phyloP scores from a whole-genome alignment of 768 basidiomycete genomes.

The Saitozyma sp. region DNA sequence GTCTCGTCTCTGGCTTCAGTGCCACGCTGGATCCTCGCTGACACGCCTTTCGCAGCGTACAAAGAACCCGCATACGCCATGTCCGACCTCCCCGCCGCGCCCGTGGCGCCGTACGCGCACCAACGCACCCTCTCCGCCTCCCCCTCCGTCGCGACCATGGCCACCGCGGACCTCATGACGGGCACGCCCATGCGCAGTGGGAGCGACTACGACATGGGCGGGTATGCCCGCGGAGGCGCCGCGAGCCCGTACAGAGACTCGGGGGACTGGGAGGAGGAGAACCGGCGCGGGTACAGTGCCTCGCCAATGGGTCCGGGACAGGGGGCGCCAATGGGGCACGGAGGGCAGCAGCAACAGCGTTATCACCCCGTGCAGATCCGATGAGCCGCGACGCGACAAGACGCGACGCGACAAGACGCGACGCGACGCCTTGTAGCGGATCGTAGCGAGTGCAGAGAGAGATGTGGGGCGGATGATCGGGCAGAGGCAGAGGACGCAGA shows the following conservation, averaged over 20 bases:
- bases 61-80: constrained; percentile 13
- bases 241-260: neutral
- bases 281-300: no score
- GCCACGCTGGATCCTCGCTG: neutral
- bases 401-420: no score
- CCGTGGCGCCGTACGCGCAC: constrained; percentile 17
- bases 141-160: constrained; percentile 14
- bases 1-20: neutral
- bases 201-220: constrained; percentile 11
- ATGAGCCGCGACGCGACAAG: no score
- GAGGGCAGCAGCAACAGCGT: no score
- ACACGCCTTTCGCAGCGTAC: constrained; percentile 7
- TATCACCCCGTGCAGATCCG: no score
- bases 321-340: no score
- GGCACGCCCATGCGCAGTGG: constrained; percentile 9
- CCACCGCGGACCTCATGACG: constrained; percentile 12
- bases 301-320: no score
- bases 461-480: no score
- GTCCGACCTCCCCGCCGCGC: constrained; percentile 15
- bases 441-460: no score
- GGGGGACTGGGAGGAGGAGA: no score
- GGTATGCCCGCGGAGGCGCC: neutral
- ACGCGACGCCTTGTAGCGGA: no score
- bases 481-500: no score
- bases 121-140: constrained; percentile 8